phyloP scores from a whole-genome alignment of 371 early-diverging fungal genomes.

The Lichtheimia hyalospora region DNA sequence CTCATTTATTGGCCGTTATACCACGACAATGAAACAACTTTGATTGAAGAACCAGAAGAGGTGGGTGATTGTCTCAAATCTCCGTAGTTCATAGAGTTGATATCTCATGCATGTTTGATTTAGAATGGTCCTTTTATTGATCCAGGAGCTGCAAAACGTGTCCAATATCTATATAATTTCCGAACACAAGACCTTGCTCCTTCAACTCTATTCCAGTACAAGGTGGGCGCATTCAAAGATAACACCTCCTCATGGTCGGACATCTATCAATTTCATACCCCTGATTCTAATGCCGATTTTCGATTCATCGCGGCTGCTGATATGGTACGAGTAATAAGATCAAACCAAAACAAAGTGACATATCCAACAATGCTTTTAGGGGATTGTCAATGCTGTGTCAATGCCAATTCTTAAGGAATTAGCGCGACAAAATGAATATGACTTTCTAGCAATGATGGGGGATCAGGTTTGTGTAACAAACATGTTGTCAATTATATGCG shows the following conservation, averaged over 20 bases:
- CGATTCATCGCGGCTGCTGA: slow-evolving; percentile 28
- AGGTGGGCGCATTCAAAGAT: slow-evolving; percentile 15
- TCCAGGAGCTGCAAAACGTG: slow-evolving; percentile 26
- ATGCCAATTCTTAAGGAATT: slow-evolving; percentile 19
- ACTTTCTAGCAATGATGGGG: slow-evolving; percentile 36
- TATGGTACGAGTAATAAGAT: slow-evolving; percentile 10
- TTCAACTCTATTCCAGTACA: slow-evolving; percentile 23
- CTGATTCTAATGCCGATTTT: slow-evolving; percentile 8
- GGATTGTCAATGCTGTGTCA: slow-evolving; percentile 30
- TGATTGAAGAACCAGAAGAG: slow-evolving; percentile 1
- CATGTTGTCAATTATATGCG: neutral
- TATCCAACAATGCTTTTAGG: slow-evolving; percentile 6
- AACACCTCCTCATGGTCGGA: slow-evolving; percentile 7
- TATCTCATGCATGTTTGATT: neutral
- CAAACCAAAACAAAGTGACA: neutral
- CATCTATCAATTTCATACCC: slow-evolving; percentile 18
- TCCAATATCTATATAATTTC: slow-evolving; percentile 28
- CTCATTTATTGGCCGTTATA: slow-evolving; percentile 16
- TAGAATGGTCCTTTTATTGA: slow-evolving; percentile 28
- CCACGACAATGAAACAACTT: neutral
- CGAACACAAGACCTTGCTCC: slow-evolving; percentile 17
- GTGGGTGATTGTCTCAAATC: neutral
- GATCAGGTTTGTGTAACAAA: slow-evolving; percentile 14
- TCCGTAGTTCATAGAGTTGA: no score
- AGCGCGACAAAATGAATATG: slow-evolving; percentile 22